Conservation (phyloP, 768 basidiomycete genomes). For the Xerocomellus chrysenteron region DNA sequence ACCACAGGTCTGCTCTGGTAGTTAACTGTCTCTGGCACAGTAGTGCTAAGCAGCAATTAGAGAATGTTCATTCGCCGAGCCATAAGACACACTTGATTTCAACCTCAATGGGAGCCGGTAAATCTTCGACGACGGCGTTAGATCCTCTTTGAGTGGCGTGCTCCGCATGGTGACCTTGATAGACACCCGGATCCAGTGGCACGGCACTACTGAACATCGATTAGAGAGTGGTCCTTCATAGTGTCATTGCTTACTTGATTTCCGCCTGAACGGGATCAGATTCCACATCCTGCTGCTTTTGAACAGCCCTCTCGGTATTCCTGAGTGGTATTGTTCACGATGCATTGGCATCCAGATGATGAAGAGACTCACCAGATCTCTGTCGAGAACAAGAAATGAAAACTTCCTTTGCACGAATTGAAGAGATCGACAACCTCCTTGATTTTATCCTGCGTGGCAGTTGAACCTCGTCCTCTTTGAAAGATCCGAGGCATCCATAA, state of each 20-base stretch:
- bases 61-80: neutral
- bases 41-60: neutral
- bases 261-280: neutral
- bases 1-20: neutral
- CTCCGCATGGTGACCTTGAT: no score
- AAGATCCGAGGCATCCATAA: neutral
- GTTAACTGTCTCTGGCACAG: neutral
- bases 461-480: neutral
- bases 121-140: neutral
- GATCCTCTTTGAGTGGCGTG: neutral
- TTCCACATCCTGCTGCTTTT: neutral
- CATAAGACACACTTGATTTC: neutral
- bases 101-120: no score
- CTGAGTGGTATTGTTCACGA: neutral
- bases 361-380: conserved; percentile 3
- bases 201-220: neutral
- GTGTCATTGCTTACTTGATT: neutral
- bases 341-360: no score
- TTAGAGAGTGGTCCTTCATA: neutral
- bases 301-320: neutral
- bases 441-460: neutral
- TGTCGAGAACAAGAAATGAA: neutral
- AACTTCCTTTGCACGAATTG: neutral
- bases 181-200: no score
- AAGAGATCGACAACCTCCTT: neutral